These are phyloP conservation scores for Rhodotorula sp. DNA, from an alignment of 1,284 basidiomycete species.

Conservation along the genomic window DNA sequence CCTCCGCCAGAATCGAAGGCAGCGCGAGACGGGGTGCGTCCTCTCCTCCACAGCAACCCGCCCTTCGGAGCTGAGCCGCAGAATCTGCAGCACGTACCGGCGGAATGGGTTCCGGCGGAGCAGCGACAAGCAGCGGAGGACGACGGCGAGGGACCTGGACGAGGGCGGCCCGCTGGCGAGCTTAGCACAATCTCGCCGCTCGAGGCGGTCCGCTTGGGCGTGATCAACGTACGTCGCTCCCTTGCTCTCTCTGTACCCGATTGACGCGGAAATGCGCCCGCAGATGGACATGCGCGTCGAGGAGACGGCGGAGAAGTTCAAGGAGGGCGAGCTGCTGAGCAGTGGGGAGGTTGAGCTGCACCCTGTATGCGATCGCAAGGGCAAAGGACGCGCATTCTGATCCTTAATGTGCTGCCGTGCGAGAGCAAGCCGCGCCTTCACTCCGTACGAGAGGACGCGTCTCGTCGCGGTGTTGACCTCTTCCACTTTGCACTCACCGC, in stretches of 20 bases:
- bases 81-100: constrained; percentile 57
- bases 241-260: neutral
- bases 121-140: constrained; percentile 44
- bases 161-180: neutral
- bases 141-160: constrained; percentile 4
- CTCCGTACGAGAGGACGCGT: neutral
- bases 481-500: neutral
- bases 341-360: constrained; percentile 35
- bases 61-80: neutral
- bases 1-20: constrained; percentile 60
- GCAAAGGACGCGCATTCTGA: constrained; percentile 49
- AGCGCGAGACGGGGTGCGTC: constrained; percentile 54
- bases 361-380: constrained; percentile 30
- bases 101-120: constrained; percentile 73
- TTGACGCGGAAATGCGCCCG: neutral
- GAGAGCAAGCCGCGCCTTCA: neutral
- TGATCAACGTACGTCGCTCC: constrained; percentile 28
- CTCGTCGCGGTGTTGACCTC: neutral
- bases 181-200: constrained; percentile 23
- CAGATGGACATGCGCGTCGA: constrained; percentile 39
- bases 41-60: neutral
- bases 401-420: neutral
- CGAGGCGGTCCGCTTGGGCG: constrained; percentile 15
- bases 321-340: constrained; percentile 60
- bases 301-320: constrained; percentile 61